These are phyloP conservation scores for Dorcoceras hygrometricum DNA, from an alignment of 257 asterid genomes.

Conservation along the genomic window DNA sequence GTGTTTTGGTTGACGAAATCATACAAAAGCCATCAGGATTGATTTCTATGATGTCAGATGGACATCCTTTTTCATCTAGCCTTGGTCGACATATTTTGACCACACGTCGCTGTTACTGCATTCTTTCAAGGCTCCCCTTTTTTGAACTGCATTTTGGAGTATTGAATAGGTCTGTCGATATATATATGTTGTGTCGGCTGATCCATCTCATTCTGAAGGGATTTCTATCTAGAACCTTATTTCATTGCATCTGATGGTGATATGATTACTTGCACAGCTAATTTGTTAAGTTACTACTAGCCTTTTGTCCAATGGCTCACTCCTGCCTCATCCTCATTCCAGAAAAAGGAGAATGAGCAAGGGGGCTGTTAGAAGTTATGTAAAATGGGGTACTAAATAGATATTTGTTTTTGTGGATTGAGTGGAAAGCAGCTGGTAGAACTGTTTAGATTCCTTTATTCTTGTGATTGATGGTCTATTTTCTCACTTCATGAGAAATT, in stretches of 20 bases:
- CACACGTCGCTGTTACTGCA: constrained; percentile 94
- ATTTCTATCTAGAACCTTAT: background rate
- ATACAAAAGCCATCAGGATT: constrained; percentile 86
- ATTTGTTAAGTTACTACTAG: background rate
- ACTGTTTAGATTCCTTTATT: background rate
- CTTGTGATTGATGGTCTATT: background rate
- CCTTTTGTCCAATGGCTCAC: constrained; percentile 18
- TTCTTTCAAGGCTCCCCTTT: constrained; percentile 93
- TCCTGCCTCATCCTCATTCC: background rate
- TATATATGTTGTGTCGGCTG: constrained; percentile 2
- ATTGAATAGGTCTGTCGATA: constrained; percentile 62
- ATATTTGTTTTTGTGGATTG: background rate
- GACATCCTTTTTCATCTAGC: constrained; percentile 47
- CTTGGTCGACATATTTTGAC: constrained; percentile 76
- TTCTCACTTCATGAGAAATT: constrained; percentile 1
- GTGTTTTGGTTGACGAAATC: constrained; percentile 93
- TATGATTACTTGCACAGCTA: constrained; percentile 14
- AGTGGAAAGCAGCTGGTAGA: background rate
- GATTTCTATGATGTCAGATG: constrained; percentile 79
- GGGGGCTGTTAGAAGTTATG: background rate
- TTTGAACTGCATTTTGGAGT: constrained; percentile 95
- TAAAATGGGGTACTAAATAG: background rate
- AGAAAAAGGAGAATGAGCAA: background rate
- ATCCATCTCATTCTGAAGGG: constrained; percentile 23
- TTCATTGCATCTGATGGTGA: constrained; percentile 3